phyloP scores from a whole-genome alignment of 257 asterid genomes.

The Nyctanthes arbortristis region DNA sequence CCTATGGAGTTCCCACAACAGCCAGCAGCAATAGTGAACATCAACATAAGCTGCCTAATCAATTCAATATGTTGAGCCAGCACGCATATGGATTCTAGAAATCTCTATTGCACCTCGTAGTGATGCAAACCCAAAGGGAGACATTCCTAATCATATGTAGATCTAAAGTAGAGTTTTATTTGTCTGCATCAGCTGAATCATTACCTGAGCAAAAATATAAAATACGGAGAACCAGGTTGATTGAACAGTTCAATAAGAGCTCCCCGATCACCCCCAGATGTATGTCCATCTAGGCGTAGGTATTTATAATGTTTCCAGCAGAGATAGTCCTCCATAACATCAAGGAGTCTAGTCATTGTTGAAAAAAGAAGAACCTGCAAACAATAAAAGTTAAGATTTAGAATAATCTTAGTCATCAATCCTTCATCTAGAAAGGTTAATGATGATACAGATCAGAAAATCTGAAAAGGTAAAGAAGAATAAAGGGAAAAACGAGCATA shows the following conservation, averaged over 20 bases:
- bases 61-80: not conserved
- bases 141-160: slow-evolving; percentile 19
- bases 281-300: slow-evolving; percentile 97
- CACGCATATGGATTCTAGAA: slow-evolving; percentile 10
- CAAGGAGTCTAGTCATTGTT: slow-evolving; percentile 98
- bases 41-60: not conserved
- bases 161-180: slow-evolving; percentile 5
- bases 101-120: slow-evolving; percentile 1
- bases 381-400: slow-evolving; percentile 1
- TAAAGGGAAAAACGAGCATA: slow-evolving; percentile 8
- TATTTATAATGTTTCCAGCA: slow-evolving; percentile 91
- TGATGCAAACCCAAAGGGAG: not conserved
- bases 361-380: slow-evolving; percentile 95
- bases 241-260: slow-evolving; percentile 85
- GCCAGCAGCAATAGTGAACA: not conserved
- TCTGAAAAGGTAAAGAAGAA: slow-evolving; percentile 1
- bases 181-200: slow-evolving; percentile 18
- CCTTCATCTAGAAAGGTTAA: slow-evolving; percentile 10
- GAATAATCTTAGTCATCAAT: not conserved
- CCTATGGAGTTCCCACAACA: not conserved
- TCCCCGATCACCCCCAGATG: slow-evolving; percentile 98
- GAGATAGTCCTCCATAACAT: slow-evolving; percentile 99
- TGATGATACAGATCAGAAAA: slow-evolving; percentile 4
- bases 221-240: slow-evolving; percentile 84
- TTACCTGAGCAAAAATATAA: slow-evolving; percentile 96